Evolutionary conservation across 441 rosid genomes (phyloP).

Genomic region (Biscutella laevigata): DNA sequence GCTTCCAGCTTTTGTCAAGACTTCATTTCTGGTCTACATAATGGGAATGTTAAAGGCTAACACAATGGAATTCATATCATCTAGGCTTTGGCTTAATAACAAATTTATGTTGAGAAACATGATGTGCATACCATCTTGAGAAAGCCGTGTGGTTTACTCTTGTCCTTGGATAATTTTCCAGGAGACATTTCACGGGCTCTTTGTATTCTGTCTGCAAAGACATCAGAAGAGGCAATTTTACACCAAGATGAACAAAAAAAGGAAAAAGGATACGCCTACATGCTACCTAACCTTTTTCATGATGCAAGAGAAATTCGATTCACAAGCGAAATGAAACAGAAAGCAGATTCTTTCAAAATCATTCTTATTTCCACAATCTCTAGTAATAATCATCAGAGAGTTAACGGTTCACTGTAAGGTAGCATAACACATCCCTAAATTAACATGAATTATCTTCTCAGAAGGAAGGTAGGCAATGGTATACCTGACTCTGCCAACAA

Average conservation of each 20-base stretch:
- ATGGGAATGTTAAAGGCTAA: slow-evolving; percentile 14
- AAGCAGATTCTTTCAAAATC: not conserved
- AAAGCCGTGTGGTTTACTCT: slow-evolving; percentile 61
- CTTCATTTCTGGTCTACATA: slow-evolving; percentile 51
- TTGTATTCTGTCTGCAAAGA: slow-evolving; percentile 45
- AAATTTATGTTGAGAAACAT: no score
- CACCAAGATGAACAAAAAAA: no score
- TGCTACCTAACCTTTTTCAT: no score
- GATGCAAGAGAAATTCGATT: not conserved
- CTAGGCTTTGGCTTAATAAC: no score
- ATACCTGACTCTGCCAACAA: slow-evolving; percentile 43
- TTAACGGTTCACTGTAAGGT: not conserved
- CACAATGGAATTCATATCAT: no score
- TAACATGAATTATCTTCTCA: slow-evolving; percentile 1
- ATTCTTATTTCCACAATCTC: not conserved
- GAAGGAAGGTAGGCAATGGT: not conserved
- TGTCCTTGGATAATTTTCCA: slow-evolving; percentile 44
- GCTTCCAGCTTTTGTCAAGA: slow-evolving; percentile 47
- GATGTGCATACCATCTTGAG: slow-evolving; percentile 45
- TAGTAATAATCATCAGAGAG: not conserved
- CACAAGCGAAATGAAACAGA: not conserved
- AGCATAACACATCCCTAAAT: not conserved
- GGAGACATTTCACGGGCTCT: slow-evolving; percentile 63
- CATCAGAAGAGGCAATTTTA: no score
- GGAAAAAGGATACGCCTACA: no score